Evolutionary conservation across 768 basidiomycete species (phyloP).

Genomic region (Mycena kentingensis): DNA sequence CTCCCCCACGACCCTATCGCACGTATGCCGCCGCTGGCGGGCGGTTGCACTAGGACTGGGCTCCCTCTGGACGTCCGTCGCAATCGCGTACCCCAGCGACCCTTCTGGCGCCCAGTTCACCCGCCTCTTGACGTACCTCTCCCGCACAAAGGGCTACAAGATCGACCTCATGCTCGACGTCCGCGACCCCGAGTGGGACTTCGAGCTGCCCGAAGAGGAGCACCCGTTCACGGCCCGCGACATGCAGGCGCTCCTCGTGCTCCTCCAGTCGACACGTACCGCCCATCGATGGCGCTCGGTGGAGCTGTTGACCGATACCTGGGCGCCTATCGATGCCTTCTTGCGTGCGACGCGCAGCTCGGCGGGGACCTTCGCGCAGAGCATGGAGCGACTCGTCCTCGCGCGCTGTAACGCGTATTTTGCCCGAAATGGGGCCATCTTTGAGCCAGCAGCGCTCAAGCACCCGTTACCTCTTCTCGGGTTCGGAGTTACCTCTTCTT

Average conservation of each 20-base stretch:
- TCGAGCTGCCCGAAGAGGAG: conserved; percentile 37
- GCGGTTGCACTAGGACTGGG: conserved; percentile 46
- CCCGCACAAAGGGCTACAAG: conserved; percentile 47
- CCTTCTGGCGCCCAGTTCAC: conserved; percentile 37
- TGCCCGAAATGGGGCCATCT: conserved; percentile 44
- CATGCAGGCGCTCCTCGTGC: conserved; percentile 48
- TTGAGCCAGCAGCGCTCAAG: conserved; percentile 44
- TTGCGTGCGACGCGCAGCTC: conserved; percentile 40
- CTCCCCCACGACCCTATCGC: conserved; percentile 39
- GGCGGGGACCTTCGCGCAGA: conserved; percentile 33
- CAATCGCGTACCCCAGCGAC: conserved; percentile 46
- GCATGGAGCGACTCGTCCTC: conserved; percentile 44
- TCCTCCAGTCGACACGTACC: conserved; percentile 42
- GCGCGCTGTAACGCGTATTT: conserved; percentile 63
- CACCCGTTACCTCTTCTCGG: conserved; percentile 49
- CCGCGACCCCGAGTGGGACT: conserved; percentile 60
- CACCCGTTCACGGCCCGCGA: conserved; percentile 46
- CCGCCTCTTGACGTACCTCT: conserved; percentile 41
- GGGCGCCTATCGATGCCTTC: conserved; percentile 58
- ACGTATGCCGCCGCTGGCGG: conserved; percentile 56
- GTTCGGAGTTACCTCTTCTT: conserved; percentile 34
- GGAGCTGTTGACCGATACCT: conserved; percentile 60
- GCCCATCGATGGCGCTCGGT: conserved; percentile 48
- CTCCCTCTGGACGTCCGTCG: conserved; percentile 53
- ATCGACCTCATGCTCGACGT: conserved; percentile 58